Evolutionary conservation across 23 red algal species (phyloP), one percentile per base, ranked within the genome.

Genomic region (Gracilaria caudata): DNA sequence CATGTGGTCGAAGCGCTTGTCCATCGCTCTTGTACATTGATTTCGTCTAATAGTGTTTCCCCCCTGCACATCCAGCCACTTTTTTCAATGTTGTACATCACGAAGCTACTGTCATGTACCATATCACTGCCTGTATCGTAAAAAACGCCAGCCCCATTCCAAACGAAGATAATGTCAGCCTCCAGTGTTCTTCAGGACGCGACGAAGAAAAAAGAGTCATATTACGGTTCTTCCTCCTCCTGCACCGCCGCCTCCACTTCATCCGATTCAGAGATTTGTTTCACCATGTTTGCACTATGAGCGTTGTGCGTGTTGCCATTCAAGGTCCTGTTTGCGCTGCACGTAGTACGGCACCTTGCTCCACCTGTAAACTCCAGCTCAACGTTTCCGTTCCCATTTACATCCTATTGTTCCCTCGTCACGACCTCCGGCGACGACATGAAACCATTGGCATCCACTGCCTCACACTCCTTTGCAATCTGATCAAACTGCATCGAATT

Each of bases 11-110:
- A 17, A 13, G 26, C 24, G 43, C 53, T 3, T 7, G 58, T 44
- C 43, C 51, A 13, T 64, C 85, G 12, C 51, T 79, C 28, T 20
- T 78, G 71, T 64, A 89, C 33, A 64, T 66, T 59, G 68, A 73
- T 23, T 71, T 58, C 33, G 1, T 46, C 37, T 73, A 43, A n/a
- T n/a, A n/a, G n/a, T n/a, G 36, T 34, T n/a, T n/a, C n/a, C n/a
- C n/a, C n/a, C n/a, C n/a, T n/a, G n/a, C n/a, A n/a, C n/a, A n/a
- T n/a, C n/a, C n/a, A n/a, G 57, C 17, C 3, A 24, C 57, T 9
- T 60, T 0, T 60, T 29, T 11, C 1, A 28, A 7, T 53, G 14
- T 53, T 53, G 49, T 53, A 53, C 41, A 45, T 45, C 41, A 45
- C 41, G 10, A 45, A 10, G n/a, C n/a, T n/a, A n/a, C n/a, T n/a